These are phyloP conservation scores for Luffa acutangula DNA, from an alignment of 306 rosid genomes.

Conservation along the genomic window DNA sequence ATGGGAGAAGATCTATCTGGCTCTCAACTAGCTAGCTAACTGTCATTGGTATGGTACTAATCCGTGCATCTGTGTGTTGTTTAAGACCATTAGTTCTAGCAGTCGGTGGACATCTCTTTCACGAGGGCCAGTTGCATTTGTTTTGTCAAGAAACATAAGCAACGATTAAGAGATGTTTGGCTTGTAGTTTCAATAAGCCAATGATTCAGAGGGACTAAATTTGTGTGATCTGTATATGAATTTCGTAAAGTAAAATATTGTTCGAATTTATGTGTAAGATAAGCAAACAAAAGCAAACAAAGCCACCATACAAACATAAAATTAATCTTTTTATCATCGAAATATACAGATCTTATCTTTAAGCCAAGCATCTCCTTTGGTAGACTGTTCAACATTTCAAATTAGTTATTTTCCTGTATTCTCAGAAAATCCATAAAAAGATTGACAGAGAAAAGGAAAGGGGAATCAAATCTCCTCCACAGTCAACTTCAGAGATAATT, in stretches of 20 bases:
- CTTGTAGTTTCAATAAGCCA: neutral
- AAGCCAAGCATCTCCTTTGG: neutral
- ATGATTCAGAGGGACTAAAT: neutral
- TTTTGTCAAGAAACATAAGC: neutral
- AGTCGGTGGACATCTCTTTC: constrained; percentile 7
- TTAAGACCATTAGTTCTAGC: neutral
- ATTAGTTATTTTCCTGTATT: neutral
- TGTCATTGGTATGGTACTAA: constrained; percentile 12
- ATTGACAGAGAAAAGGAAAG: neutral
- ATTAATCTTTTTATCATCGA: neutral
- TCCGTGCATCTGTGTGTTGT: constrained; percentile 7
- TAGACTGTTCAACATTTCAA: neutral
- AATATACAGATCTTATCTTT: neutral
- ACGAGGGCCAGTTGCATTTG: neutral
- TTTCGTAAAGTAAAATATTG: too few species aligned
- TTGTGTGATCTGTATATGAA: too few species aligned
- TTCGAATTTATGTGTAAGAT: too few species aligned
- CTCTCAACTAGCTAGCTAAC: constrained; percentile 9
- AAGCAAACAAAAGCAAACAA: neutral
- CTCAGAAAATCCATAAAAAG: neutral
- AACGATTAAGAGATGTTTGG: neutral
- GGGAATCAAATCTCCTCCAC: neutral
- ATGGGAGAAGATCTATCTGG: constrained; percentile 3
- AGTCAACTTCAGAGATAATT: neutral
- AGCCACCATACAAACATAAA: neutral